Percentiles rank a stretch among this genome's conserved stretches.
phyloP scores from a whole-genome alignment of 2,329 filamentous ascomycete genomes.

The Emmonsia crescens region DNA sequence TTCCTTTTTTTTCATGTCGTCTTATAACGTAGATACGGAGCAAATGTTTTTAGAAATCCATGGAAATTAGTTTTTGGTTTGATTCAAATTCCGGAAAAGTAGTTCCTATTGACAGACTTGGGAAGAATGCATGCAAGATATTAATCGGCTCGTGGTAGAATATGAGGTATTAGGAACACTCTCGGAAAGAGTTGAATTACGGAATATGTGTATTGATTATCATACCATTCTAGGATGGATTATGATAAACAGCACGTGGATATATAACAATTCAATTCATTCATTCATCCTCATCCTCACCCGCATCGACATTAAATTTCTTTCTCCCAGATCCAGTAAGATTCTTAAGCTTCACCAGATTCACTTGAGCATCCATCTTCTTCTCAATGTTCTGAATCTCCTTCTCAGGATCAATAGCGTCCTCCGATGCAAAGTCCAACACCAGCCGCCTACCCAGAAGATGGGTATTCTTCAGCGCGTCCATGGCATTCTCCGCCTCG shows the following conservation, averaged over 20 bases:
- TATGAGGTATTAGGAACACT: neutral
- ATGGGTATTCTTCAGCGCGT: slow-evolving; percentile 85
- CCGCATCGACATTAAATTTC: slow-evolving; percentile 76
- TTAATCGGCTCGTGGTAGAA: neutral
- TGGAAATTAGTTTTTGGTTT: neutral
- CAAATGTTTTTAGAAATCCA: neutral
- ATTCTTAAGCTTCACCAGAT: slow-evolving; percentile 82
- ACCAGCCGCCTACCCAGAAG: slow-evolving; percentile 81
- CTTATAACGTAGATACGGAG: neutral
- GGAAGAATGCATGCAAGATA: neutral
- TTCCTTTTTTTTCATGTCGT: neutral
- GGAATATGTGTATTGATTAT: neutral
- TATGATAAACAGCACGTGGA: neutral
- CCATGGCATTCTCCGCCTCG: slow-evolving; percentile 84
- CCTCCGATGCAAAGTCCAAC: slow-evolving; percentile 80
- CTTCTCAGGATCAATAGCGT: slow-evolving; percentile 83
- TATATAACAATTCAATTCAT: neutral
- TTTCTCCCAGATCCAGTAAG: slow-evolving; percentile 71
- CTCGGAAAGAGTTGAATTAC: neutral
- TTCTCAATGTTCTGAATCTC: slow-evolving; percentile 95
- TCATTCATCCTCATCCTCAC: slow-evolving; percentile 39
- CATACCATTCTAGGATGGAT: neutral
- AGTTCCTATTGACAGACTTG: neutral
- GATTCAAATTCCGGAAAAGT: neutral
- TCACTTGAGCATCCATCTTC: slow-evolving; percentile 82